Evolutionary conservation across 768 basidiomycete species (phyloP), one percentile per base, ranked within the genome.

Genomic region (Tricholoma bakamatsutake): DNA sequence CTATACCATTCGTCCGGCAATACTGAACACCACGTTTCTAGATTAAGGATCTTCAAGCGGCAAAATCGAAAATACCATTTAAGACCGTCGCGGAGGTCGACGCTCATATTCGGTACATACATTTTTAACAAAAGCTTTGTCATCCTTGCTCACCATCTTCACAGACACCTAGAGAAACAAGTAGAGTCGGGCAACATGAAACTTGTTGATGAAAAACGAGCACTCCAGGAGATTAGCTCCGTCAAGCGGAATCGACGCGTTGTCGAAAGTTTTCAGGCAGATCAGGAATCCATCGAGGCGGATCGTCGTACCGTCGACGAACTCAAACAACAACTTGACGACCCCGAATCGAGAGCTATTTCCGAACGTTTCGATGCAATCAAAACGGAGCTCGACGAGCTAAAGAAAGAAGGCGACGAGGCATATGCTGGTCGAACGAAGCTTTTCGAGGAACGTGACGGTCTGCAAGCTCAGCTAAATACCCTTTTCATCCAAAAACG

Each of bases 181-280:
- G 86, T 99, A 52, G 96, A 98, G 67, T 91, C 91, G 4, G 96
- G 96, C 24, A 83, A 64, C 56, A 79, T 99, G 80, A 97, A 92
- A 67, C 79, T 98, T 56, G 93, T 86, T 27, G 95, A 97, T 55
- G 97, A 99, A 73, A 98, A 97, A 73, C 87, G 93, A 51, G 90
- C 94, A 4, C 79, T 99, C n/a, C 80, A 83, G 61, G 96, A 98
- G 63, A 96, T 99, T 58, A 82, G 79, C 58, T 78, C 80, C 43
- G 73, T 78, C 59, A 90, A 82, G 66, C 87, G 92, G 42, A 78
- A 72, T 56, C 85, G 92, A 51, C 85, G 80, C 67, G 73, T 74
- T 11, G 84, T 98, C 56, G 94, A 98, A 69, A 68, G 79, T 52
- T 93, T 95, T 77, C 83, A 91, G 61, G 74, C 81, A 0, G 80